Evolutionary conservation across 305 asterid genomes (phyloP).

Genomic region (Rubia peregrina): DNA sequence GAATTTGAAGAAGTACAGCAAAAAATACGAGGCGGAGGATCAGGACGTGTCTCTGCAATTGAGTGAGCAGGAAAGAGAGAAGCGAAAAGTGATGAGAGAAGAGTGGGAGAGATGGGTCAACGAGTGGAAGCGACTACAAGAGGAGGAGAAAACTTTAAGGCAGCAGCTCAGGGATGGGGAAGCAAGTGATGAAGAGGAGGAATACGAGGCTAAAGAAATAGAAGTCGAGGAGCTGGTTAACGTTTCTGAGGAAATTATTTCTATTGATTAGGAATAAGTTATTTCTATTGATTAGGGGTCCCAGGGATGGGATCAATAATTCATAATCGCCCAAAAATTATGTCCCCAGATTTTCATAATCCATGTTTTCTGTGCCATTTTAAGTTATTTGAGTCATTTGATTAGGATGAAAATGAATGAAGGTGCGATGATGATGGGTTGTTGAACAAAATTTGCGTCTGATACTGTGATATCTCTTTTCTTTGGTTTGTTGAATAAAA

Average conservation of each 20-base stretch:
- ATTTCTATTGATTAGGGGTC: neutral
- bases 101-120: slow-evolving; percentile 78
- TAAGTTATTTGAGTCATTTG: no score
- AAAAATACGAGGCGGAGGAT: slow-evolving; percentile 77
- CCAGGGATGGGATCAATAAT: no score
- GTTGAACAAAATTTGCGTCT: no score
- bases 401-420: no score
- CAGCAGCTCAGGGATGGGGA: slow-evolving; percentile 78
- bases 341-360: no score
- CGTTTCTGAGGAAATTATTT: slow-evolving; percentile 58
- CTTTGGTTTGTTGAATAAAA: no score
- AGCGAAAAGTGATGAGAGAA: slow-evolving; percentile 69
- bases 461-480: no score
- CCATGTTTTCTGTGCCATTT: no score
- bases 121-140: slow-evolving; percentile 69
- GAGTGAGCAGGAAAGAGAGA: slow-evolving; percentile 85
- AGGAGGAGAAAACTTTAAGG: slow-evolving; percentile 68
- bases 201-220: slow-evolving; percentile 80
- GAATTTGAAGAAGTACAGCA: slow-evolving; percentile 74
- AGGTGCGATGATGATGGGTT: no score
- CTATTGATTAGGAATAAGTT: slow-evolving; percentile 36
- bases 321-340: no score
- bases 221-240: slow-evolving; percentile 64
- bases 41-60: slow-evolving; percentile 73
- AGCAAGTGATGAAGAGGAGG: slow-evolving; percentile 87